Base-by-base conservation (phyloP, 495 filamentous ascomycete genomes). In the Talaromyces borbonicus region DNA sequence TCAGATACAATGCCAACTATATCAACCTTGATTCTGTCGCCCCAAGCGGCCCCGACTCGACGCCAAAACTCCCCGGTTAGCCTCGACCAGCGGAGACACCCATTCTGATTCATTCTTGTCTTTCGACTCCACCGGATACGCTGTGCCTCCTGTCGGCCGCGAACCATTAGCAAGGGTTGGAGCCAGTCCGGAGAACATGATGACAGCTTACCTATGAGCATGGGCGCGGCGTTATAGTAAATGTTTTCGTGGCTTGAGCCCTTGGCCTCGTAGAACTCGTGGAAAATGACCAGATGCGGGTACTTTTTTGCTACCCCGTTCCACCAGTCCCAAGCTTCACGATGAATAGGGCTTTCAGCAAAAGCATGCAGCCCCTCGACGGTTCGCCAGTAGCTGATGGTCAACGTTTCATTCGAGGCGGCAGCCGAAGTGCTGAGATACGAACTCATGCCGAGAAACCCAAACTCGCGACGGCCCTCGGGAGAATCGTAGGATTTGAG, bases 311-410 rank as follows among this genome's bases (percentile, higher is more conserved):
- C 53, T 5, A 54, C 57, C 3, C 43, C 37, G 12, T 56, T 57
- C 61, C 64, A 76, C 67, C 66, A 76, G 11, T 65, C 56, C 72
- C 72, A 72, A 8, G 54, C 65, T 8, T 57, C 50, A n/a, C 57
- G 57, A 51, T 79, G 75, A 8, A 64, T 12, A 1, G 57, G 33
- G 15, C 60, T 62, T 42, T 74, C 67, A 26, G 76, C 75, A 51
- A 75, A 79, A 2, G 46, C 45, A 51, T 77, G 65, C 14, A 80
- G 43, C 24, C 60, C 65, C 14, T 75, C 72, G 8, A 68, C 42
- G 32, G 53, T 48, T 8, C 62, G 62, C 49, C 77, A 72, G 56
- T 80, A 80, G 44, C 62, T 61, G 1, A 73, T 37, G 0, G 42
- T 40, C 43, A 74, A 55, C 7, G 58, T 16, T 47, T 73, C 67